Base-by-base conservation (phyloP, 2,329 filamentous ascomycete genomes). In the Cladosporium austrohemisphaericum region DNA sequence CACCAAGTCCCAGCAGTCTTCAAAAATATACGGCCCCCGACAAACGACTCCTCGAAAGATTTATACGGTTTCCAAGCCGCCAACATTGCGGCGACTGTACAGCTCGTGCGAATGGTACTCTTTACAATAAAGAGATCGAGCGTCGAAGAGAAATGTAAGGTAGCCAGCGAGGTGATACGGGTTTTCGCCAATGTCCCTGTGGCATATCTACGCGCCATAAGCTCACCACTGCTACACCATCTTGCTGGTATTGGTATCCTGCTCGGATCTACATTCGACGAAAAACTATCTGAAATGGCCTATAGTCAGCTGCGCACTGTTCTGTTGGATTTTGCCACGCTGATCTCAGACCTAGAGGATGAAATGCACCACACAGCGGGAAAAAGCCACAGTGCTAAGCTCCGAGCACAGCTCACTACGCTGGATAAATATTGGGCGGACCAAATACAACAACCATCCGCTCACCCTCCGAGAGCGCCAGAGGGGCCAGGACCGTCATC, bases 201-300 rank as follows among this genome's bases (percentile, higher is more conserved):
- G 5, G 64, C 68, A 25, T 75, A 74, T 55, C 55, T 74, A 16
- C 65, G 66, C 51, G 72, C 71, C 2, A 75, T 76, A 36, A 74
- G 70, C 51, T 66, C 69, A 8, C 73, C 73, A 16, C 60, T 75
- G 49, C 61, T 75, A 5, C 66, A 74, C 51, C 73, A 75, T 55
- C 61, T 76, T 5, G 68, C 65, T 8, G 72, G 71, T 13, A 73
- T 75, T 29, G 73, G 71, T 4, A 65, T 66, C 2, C 71, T 76
- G 31, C 64, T 76, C 16, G 71, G 71, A 20, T 70, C 66, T 11
- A 69, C 71, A 20, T 65, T 76, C 41, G 71, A 70, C 52, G 65
- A 67, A 19, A 68, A 62, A 32, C 47, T 73, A 16, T 68, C 64
- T 23, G 69, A 72, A 51, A 56, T 54, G 36, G 65, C 63, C 4